Evolutionary conservation across 108 stramenopile genomes (phyloP), one percentile per base, ranked within the genome.

Genomic region (Parietichytrium sp.): DNA sequence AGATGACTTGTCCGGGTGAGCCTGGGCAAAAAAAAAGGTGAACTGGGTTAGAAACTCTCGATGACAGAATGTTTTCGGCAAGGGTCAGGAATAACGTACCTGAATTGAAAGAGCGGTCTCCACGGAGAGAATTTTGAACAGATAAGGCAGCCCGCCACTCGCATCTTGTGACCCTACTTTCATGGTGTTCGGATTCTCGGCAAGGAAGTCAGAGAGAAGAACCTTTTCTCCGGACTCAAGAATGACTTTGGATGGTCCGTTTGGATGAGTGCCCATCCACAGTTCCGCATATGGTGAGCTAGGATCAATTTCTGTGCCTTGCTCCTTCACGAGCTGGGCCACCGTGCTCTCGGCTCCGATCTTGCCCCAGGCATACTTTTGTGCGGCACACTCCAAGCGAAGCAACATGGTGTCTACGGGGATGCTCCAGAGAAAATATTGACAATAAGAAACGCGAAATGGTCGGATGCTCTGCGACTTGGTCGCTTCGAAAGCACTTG

Each of bases 81-180:
- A n/a, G n/a, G n/a, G n/a, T n/a, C n/a, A n/a, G n/a, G 49, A 18
- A 50, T 93, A 93, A 86, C 94, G 95, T 18, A 93, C 93, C 85
- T 96, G 94, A 85, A 96, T 95, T 31, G 90, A 91, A 31, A 96
- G 84, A 1, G 91, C 93, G 78, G 94, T 95, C 20, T 89, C 88
- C 3, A 89, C 92, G 48, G 82, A 84, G 25, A 96, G 85, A 3
- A 96, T 89, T 81, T 96, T 96, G 88, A 96, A 92, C 48, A 96
- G 82, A 81, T 93, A 96, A 7, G 94, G 92, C 18, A 96, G 84
- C 29, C 90, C 91, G 2, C 88, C 82, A 0, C 49, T 86, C 82
- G 52, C 80, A 6, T 61, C 82, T 48, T 78, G 47, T 23, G 20
- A 48, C 78, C 23, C 26, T 4, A 10, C 38, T 48, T 81, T 26